These are phyloP conservation scores for Inga leiocalycina DNA, from an alignment of 306 rosid species.

Conservation along the genomic window DNA sequence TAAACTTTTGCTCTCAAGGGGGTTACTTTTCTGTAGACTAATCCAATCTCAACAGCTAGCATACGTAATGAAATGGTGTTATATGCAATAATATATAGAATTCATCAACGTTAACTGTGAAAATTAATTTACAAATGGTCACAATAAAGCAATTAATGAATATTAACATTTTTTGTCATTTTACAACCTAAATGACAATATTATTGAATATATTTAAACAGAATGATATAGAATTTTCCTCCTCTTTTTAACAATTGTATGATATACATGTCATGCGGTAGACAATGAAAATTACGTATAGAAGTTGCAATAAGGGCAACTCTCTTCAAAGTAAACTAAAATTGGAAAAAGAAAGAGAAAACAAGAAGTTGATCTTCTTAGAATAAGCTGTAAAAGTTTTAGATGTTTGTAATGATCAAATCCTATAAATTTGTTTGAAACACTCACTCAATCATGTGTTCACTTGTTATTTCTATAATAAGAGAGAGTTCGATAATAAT, in stretches of 20 bases:
- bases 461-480: neutral
- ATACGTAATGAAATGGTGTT: no score
- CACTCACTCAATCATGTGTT: neutral
- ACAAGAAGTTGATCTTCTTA: neutral
- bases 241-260: neutral
- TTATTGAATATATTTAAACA: neutral
- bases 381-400: neutral
- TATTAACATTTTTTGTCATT: neutral
- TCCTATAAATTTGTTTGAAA: neutral
- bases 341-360: neutral
- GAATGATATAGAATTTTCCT: neutral
- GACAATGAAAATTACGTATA: neutral
- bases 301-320: conserved; percentile 5
- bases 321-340: neutral
- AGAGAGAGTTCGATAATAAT: neutral
- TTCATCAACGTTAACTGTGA: neutral
- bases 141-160: neutral
- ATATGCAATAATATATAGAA: no score
- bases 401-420: neutral
- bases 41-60: no score
- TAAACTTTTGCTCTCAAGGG: no score
- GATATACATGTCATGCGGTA: conserved; percentile 7
- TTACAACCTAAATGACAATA: neutral
- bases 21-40: no score
- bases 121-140: neutral